Base-by-base conservation (phyloP, 768 basidiomycete genomes). In the Pisolithus marmoratus region DNA sequence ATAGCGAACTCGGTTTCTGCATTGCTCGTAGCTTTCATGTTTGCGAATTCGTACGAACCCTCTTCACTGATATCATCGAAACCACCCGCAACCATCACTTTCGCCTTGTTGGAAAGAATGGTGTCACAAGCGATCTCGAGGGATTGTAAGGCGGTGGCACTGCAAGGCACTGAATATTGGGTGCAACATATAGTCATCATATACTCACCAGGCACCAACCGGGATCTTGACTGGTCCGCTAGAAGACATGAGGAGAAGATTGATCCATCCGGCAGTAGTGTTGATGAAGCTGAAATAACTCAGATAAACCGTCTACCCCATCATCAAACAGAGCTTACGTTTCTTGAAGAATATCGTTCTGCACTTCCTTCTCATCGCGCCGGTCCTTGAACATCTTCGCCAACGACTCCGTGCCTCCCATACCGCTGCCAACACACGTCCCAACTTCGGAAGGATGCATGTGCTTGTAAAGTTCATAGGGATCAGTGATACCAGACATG, bases 11-110 rank as follows among this genome's bases (percentile, higher is more conserved):
- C 96, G 27, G 91, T 91, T 70, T 94, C 91, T 1, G 94, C 87
- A 63, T 95, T 97, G 72, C 89, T 92, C 5, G 96, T 99, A 1
- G 96, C 96, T 72, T 97, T 96, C 96, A 99, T 99, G 76, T 98
- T 97, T 46, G 94, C 96, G 70, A 99, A 99, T 70, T 99, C 95
- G 69, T 85, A 97, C 8, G 95, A 97, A 17, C 95, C 96, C 72
- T 99, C 96, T 70, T 99, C 96, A 57, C 87, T 90, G 67, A 98
- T 82, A 67, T 99, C 96, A 63, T 99, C 96, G 73, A 94, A 97
- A 52, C 96, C 96, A 67, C 96, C 96, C 34, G 95, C 90, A 54
- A 99, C 85, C 96, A 99, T 99, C 64, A 99, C 85, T 74, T 98
- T 98, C 31, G 96, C 96, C 70, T 99, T 99, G 55, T 94, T 90